A percentile compares a stretch with the other conserved stretches of the same genome.
These are phyloP conservation scores for Solanum infundibuliforme DNA, from an alignment of 257 asterid species.

Conservation along the genomic window DNA sequence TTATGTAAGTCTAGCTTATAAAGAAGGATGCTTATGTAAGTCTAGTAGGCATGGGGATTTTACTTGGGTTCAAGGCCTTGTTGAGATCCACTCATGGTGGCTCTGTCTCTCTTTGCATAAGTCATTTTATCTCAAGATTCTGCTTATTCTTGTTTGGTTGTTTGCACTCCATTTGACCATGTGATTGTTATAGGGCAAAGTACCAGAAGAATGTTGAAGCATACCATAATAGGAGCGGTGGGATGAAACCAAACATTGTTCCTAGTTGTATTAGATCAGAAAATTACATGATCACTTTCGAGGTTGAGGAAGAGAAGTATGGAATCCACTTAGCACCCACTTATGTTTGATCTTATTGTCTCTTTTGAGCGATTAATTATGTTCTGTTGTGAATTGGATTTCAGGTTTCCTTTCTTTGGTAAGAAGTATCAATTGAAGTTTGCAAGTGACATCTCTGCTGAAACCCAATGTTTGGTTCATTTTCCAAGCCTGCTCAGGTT, in stretches of 20 bases:
- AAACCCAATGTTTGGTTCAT: constrained; percentile 87
- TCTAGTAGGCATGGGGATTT: background rate
- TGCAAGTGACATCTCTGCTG: constrained; percentile 60
- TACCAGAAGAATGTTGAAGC: constrained; percentile 98
- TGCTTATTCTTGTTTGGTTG: background rate
- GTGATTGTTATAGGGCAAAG: constrained; percentile 59
- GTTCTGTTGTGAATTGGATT: constrained; percentile 11
- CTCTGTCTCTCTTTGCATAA: background rate
- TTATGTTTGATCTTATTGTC: background rate
- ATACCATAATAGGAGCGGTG: constrained; percentile 70
- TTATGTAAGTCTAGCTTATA: background rate
- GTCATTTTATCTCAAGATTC: background rate
- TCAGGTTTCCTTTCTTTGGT: constrained; percentile 92
- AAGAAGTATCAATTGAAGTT: constrained; percentile 92
- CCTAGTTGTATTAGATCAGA: constrained; percentile 95
- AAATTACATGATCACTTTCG: constrained; percentile 88
- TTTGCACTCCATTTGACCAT: background rate
- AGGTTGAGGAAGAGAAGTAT: constrained; percentile 98
- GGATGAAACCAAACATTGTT: constrained; percentile 70
- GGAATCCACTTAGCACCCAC: constrained; percentile 2
- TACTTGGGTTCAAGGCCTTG: background rate
- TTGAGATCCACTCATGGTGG: background rate
- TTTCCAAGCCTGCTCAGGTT: constrained; percentile 95
- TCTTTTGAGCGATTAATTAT: constrained; percentile 8
- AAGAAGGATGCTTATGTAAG: background rate